Base-by-base conservation (phyloP, 352 stramenopile species). In the Pythium oligandrum region DNA sequence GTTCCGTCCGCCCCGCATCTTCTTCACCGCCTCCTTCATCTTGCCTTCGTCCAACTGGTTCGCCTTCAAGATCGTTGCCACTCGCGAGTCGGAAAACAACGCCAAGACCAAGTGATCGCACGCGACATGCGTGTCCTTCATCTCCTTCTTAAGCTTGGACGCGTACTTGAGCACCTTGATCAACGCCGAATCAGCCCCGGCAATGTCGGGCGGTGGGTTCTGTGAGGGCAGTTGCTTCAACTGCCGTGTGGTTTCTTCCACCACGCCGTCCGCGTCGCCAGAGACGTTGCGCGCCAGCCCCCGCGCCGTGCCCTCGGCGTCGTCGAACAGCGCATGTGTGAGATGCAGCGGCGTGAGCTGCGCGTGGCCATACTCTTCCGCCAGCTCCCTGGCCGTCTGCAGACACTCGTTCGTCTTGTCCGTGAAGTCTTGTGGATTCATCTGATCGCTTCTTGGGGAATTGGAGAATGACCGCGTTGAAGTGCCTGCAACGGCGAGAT, bases 141-240 rank as follows among this genome's bases (percentile, higher is more conserved):
- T 68, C 51, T 94, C 84, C 57, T 91, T 93, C 43, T 78, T 69
- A 60, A 89, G 70, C 59, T 93, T 90, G 61, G 73, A 60, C 7
- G 85, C 87, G 48, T 88, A 82, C 55, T 93, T 93, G 33, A 96
- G 58, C 53, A 95, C 69, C 61, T 91, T 90, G 44, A 67, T 72
- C 34, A 93, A 60, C 30, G 70, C 75, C 40, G 78, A 89, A 59
- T 90, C 83, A 6, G 72, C 59, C 8, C 63, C 57, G 8, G 89
- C 65, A 7, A 64, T 70, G 44, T 93, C 78, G 0, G 87, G 87
- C 35, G 86, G 63, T 0, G 87, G 87, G 5, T 66, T 74, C 66
- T 96, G 87, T 53, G 66, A 69, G 4, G 85, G 85, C 48, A 93
- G 52, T 50, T 79, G 77, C 63, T 86, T 75, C 26, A 95, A 49